Evolutionary conservation across 192 early-diverging fungal species (phyloP).

Genomic region (Radiomyces spectabilis): DNA sequence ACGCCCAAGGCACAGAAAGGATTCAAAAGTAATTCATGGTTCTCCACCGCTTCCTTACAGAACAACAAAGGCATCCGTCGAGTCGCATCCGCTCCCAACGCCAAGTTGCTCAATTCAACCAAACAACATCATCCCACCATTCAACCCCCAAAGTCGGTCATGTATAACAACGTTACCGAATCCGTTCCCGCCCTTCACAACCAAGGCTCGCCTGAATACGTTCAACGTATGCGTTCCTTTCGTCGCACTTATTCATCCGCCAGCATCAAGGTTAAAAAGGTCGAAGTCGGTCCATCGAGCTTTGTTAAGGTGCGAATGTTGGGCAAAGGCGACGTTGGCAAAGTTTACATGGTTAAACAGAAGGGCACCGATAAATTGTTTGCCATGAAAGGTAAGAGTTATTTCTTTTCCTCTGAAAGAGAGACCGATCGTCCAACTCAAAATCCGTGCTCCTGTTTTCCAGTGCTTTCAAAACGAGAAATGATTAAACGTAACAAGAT

Average conservation of each 20-base stretch:
- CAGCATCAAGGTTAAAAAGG: conserved; percentile 74
- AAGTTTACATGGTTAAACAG: conserved; percentile 90
- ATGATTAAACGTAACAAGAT: conserved; percentile 99
- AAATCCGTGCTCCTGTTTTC: background rate
- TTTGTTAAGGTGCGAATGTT: conserved; percentile 90
- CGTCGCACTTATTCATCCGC: conserved; percentile 75
- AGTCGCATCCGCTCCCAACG: conserved; percentile 46
- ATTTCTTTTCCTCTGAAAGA: background rate
- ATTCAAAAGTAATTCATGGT: conserved; percentile 32
- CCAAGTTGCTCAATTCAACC: conserved; percentile 19
- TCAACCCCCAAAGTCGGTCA: background rate
- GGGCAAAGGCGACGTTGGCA: conserved; percentile 97
- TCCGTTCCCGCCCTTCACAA: background rate
- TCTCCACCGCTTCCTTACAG: conserved; percentile 4
- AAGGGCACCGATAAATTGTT: conserved; percentile 79
- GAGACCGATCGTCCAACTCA: conserved; percentile 3
- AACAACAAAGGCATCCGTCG: conserved; percentile 32
- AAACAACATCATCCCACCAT: background rate
- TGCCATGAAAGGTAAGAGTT: conserved; percentile 85
- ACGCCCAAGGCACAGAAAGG: conserved; percentile 7
- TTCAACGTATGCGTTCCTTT: conserved; percentile 27
- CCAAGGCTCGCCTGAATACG: background rate
- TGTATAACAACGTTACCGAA: conserved; percentile 14
- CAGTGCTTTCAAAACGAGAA: conserved; percentile 77
- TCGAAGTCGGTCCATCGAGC: conserved; percentile 80